Evolutionary conservation across 257 asterid genomes (phyloP).

Genomic region (Cynanchum wilfordii): DNA sequence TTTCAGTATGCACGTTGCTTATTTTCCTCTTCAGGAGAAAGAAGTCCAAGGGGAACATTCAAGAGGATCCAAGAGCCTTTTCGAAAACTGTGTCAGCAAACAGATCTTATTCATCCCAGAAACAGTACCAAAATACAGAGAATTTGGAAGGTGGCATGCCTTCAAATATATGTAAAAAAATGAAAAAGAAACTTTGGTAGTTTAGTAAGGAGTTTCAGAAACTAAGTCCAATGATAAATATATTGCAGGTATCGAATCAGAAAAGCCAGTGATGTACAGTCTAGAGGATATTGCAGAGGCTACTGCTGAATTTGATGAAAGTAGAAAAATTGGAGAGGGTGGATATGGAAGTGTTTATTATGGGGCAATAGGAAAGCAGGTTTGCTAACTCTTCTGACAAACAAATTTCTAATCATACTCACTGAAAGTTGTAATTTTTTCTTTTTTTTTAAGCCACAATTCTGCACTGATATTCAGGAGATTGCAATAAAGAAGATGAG

Average conservation of each 20-base stretch:
- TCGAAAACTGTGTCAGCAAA: constrained; percentile 35
- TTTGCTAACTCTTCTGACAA: constrained; percentile 11
- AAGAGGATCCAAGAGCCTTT: constrained; percentile 35
- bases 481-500: constrained; percentile 88
- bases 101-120: constrained; percentile 38
- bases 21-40: constrained; percentile 41
- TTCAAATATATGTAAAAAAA: too few relatives aligned
- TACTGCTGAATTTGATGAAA: constrained; percentile 55
- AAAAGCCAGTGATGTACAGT: constrained; percentile 51
- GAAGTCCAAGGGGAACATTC: constrained; percentile 16
- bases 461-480: constrained; percentile 40
- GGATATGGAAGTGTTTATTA: constrained; percentile 80
- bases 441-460: neutral
- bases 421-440: neutral
- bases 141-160: constrained; percentile 44
- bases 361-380: constrained; percentile 60
- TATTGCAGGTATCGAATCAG: constrained; percentile 59
- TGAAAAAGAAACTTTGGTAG: neutral
- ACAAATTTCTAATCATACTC: constrained; percentile 1
- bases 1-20: constrained; percentile 46
- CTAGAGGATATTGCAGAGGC: constrained; percentile 72
- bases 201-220: neutral
- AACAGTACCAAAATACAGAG: constrained; percentile 29
- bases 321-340: constrained; percentile 68
- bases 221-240: constrained; percentile 32